These are phyloP conservation scores for Cutaneotrichosporon sp. DNA, from an alignment of 1,284 basidiomycete genomes.

Conservation along the genomic window DNA sequence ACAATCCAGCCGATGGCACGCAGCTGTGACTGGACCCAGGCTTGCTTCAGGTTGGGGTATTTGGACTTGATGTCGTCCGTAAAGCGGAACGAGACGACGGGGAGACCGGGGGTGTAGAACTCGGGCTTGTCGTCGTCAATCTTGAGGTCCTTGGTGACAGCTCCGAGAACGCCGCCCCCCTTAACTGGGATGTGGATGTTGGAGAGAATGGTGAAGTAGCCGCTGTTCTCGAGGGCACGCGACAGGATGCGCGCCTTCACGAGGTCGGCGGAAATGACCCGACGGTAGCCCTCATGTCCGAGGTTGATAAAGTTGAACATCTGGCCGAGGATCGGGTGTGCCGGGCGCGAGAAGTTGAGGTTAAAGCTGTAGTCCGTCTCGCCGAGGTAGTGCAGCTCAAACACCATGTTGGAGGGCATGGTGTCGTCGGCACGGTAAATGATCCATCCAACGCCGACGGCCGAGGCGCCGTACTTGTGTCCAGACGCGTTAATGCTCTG, in stretches of 20 bases:
- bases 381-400: conserved; percentile 75
- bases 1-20: conserved; percentile 60
- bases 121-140: conserved; percentile 22
- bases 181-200: conserved; percentile 47
- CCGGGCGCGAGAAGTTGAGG: conserved; percentile 82
- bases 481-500: conserved; percentile 62
- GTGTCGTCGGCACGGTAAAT: conserved; percentile 70
- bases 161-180: background rate
- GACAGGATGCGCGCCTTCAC: conserved; percentile 79
- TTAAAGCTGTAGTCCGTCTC: conserved; percentile 69
- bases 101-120: conserved; percentile 57
- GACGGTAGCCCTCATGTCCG: conserved; percentile 69
- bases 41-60: conserved; percentile 72
- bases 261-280: conserved; percentile 64
- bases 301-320: conserved; percentile 87
- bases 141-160: conserved; percentile 10
- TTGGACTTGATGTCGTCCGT: conserved; percentile 66
- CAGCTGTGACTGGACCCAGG: conserved; percentile 67
- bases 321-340: conserved; percentile 78
- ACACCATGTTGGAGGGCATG: conserved; percentile 83
- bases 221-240: conserved; percentile 74
- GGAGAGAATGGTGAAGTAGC: conserved; percentile 60
- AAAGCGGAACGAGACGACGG: conserved; percentile 88
- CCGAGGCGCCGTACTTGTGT: conserved; percentile 78
- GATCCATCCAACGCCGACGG: conserved; percentile 61